These are phyloP conservation scores for Talaromyces amestolkiae DNA, from an alignment of 2,329 filamentous ascomycete genomes.

Conservation along the genomic window DNA sequence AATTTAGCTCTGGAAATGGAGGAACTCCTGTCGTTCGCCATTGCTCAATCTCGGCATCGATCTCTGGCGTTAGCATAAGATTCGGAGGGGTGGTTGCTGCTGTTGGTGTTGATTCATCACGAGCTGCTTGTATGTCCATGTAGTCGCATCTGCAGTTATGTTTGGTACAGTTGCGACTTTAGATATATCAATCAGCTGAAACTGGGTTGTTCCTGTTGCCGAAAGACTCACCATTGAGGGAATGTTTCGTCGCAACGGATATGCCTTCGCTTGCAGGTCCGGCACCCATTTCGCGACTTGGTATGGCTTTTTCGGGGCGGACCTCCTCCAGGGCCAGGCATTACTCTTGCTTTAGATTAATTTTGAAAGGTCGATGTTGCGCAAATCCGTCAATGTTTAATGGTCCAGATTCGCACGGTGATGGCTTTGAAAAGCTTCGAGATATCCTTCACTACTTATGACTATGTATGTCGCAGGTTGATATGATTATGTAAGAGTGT, in stretches of 20 bases:
- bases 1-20: slow-evolving; percentile 76
- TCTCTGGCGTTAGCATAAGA: slow-evolving; percentile 81
- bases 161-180: slow-evolving; percentile 94
- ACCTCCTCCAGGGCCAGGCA: slow-evolving; percentile 93
- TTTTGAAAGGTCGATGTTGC: neutral
- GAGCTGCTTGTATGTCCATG: slow-evolving; percentile 74
- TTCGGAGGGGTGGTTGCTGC: slow-evolving; percentile 51
- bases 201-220: neutral
- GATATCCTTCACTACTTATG: neutral
- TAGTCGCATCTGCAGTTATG: slow-evolving; percentile 98
- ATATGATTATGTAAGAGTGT: slow-evolving; percentile 1
- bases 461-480: neutral
- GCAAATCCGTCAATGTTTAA: neutral
- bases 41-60: slow-evolving; percentile 73
- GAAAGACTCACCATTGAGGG: slow-evolving; percentile 73
- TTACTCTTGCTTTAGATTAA: slow-evolving; percentile 38
- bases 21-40: slow-evolving; percentile 85
- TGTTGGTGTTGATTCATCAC: slow-evolving; percentile 48
- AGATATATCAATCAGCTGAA: neutral
- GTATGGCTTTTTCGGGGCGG: slow-evolving; percentile 90
- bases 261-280: slow-evolving; percentile 95
- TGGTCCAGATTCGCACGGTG: neutral
- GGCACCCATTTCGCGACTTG: slow-evolving; percentile 97
- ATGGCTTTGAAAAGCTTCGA: neutral
- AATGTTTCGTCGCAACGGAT: slow-evolving; percentile 98